Base-by-base conservation (phyloP, 148 eudicot species). In the Vaccinium darrowii region DNA sequence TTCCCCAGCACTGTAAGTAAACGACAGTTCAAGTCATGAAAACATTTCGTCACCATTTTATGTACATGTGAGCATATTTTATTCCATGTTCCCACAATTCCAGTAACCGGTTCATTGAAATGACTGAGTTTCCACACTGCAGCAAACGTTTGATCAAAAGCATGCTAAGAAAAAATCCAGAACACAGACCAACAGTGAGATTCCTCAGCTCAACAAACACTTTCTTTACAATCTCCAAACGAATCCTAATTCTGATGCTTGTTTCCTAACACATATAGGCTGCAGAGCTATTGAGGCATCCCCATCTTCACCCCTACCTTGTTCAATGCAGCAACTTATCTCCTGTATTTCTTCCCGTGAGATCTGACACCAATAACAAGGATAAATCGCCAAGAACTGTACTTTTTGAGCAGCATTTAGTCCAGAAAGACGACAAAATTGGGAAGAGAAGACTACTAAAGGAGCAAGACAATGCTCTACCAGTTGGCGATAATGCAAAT, bases 91-190 rank as follows among this genome's bases (percentile, higher is more conserved):
- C 43, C 5, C 60, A 36, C 19, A 56, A 12, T 57, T 33, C 19
- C n/a, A 33, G 14, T 33, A 57, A 7, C 71, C 7, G 7, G 8
- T 27, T 79, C 51, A 58, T 7, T 58, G 72, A 79, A 36, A 54
- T 79, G 82, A 57, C 27, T 60, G 52, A 49, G 10, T 57, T 80
- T 57, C 30, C 21, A 30, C 9, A 3, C 3, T 85, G 87, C 92
- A 97, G 99, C 90, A 94, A 93, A 85, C 99, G 95, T 88, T 93
- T 97, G 39, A 93, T 97, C 51, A 97, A 97, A 89, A 94, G 87
- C 88, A 95, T 97, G 99, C 91, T 97, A 65, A 92, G 99, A 88
- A 97, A 94, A 89, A 93, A 86, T 77, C 95, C 99, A n/a, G 98
- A 95, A 83, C 93, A 93, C 87, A 86, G 99, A 84, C 99, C 99